A percentile compares a stretch with the other conserved stretches of the same genome.
phyloP scores from a whole-genome alignment of 495 filamentous ascomycete genomes.

The Elaphomyces granulatus region DNA sequence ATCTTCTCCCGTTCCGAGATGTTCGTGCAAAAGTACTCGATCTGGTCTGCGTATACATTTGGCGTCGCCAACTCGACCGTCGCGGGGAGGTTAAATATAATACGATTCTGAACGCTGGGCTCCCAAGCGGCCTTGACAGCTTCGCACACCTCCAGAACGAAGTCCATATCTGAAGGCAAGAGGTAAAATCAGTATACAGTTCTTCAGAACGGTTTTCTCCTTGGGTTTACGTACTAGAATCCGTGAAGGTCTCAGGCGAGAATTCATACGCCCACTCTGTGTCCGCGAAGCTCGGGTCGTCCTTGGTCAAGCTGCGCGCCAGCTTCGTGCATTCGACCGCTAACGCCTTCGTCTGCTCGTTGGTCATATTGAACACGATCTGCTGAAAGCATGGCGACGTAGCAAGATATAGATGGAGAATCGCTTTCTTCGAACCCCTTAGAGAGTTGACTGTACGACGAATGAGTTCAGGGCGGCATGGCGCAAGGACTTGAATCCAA shows the following conservation, averaged over 20 bases:
- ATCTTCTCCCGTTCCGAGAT: conserved; percentile 72
- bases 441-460: conserved; percentile 79
- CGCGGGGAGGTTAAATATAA: conserved; percentile 96
- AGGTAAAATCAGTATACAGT: too few species aligned
- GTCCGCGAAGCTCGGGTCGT: conserved; percentile 54
- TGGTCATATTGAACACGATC: conserved; percentile 77
- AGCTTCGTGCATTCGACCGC: conserved; percentile 79
- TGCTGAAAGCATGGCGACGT: conserved; percentile 86
- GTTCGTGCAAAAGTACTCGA: conserved; percentile 84
- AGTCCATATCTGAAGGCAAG: conserved; percentile 75
- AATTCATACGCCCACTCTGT: conserved; percentile 96
- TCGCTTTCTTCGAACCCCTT: conserved; percentile 84
- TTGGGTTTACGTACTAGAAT: too few species aligned
- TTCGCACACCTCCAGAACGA: conserved; percentile 72
- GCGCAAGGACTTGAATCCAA: conserved; percentile 87
- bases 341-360: conserved; percentile 66
- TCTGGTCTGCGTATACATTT: conserved; percentile 92
- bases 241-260: conserved; percentile 92
- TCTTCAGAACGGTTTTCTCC: too few species aligned
- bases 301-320: conserved; percentile 86
- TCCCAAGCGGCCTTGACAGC: conserved; percentile 95
- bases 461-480: conserved; percentile 89
- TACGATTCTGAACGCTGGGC: conserved; percentile 63
- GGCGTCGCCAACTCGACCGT: conserved; percentile 95
- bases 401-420: conserved; percentile 92